Percentiles rank a stretch among this genome's conserved stretches.
phyloP scores from a whole-genome alignment of 305 asterid genomes.

The Fraxinus albicans region DNA sequence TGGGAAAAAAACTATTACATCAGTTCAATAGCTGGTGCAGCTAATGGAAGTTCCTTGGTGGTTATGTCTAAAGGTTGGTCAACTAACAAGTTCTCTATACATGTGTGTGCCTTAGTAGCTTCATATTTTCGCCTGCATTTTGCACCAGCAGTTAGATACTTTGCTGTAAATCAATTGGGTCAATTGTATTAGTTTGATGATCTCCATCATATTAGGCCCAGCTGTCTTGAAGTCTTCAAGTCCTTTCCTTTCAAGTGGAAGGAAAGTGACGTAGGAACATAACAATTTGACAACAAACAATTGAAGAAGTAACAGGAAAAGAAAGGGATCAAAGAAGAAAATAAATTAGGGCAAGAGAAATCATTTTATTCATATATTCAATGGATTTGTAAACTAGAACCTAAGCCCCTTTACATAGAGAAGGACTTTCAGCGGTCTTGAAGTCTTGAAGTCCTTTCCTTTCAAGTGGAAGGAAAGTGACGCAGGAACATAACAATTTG shows the following conservation, averaged over 20 bases:
- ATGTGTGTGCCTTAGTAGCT: not conserved
- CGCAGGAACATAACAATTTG: not conserved
- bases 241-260: not conserved
- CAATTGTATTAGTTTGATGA: not conserved
- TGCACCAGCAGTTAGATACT: not conserved
- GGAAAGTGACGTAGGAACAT: not conserved
- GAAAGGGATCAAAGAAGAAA: not conserved
- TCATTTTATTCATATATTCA: not conserved
- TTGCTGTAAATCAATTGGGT: not conserved
- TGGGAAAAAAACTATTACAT: constrained; percentile 98
- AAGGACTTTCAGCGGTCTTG: not conserved
- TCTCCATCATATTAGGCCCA: not conserved
- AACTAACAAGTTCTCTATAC: not conserved
- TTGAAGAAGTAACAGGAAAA: not conserved
- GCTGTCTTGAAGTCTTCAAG: not conserved
- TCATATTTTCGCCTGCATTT: not conserved
- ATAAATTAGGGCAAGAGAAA: not conserved
- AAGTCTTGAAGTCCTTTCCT: not conserved
- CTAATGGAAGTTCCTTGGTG: constrained; percentile 91
- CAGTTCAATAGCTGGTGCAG: constrained; percentile 97
- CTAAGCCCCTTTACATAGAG: not conserved
- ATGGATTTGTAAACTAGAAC: not conserved
- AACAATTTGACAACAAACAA: not conserved
- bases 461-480: not conserved
- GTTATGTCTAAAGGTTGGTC: constrained; percentile 94